Conservation (phyloP, 441 rosid genomes). For the Erodium texanum region DNA sequence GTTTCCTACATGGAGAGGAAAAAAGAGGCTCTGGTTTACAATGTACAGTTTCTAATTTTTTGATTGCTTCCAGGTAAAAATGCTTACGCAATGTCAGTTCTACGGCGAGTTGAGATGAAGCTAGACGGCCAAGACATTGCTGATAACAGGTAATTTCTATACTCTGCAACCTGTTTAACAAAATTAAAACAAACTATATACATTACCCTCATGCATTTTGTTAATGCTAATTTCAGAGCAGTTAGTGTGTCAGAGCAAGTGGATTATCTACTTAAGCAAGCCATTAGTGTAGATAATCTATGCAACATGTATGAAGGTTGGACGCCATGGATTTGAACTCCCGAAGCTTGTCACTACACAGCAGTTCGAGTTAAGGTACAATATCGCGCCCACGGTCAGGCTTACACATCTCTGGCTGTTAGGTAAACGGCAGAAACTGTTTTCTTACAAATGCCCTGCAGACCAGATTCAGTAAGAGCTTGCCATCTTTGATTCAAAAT, state of each 20-base stretch:
- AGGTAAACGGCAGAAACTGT: background rate
- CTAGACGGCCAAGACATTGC: conserved; percentile 73
- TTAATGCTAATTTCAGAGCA: conserved; percentile 35
- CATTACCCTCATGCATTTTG: conserved; percentile 9
- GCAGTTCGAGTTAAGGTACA: conserved; percentile 2
- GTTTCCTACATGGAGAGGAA: background rate
- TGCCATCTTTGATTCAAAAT: background rate
- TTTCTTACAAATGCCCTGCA: background rate
- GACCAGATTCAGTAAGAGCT: background rate
- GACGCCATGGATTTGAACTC: conserved; percentile 92
- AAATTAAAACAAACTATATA: background rate
- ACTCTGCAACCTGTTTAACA: conserved; percentile 4
- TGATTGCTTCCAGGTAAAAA: conserved; percentile 57
- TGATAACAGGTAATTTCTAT: conserved; percentile 47
- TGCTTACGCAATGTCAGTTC: conserved; percentile 81
- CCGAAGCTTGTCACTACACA: conserved; percentile 11
- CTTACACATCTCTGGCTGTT: background rate
- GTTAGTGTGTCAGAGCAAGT: conserved; percentile 72
- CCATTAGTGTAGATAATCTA: conserved; percentile 75
- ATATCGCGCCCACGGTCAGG: background rate
- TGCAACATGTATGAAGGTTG: conserved; percentile 99
- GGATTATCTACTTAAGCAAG: conserved; percentile 79
- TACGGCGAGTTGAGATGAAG: conserved; percentile 75
- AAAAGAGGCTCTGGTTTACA: background rate
- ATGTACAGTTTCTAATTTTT: conserved; percentile 9